Conservation (phyloP, 75 land plant genomes). For the Picea sitchensis region DNA sequence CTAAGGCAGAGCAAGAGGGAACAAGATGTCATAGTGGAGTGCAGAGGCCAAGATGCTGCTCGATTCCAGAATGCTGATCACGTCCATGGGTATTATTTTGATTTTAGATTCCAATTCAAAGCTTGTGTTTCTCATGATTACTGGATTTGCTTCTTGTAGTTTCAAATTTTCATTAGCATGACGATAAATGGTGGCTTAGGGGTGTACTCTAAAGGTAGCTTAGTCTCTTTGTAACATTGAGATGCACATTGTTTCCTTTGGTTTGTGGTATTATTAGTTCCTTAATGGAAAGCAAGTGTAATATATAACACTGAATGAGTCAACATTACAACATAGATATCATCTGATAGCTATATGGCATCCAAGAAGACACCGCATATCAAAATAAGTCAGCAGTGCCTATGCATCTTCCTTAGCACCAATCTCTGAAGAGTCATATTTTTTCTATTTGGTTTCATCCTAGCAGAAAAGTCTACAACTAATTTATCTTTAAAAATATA, state of each 20-base stretch:
- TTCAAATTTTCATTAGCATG: neutral
- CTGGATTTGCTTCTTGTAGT: neutral
- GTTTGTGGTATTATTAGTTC: neutral
- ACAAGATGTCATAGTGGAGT: conserved; percentile 71
- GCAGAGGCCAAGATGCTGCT: conserved; percentile 96
- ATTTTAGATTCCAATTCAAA: neutral
- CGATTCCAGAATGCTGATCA: conserved; percentile 66
- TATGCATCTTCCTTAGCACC: too few species aligned
- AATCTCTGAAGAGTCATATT: too few species aligned
- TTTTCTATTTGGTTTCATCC: too few species aligned
- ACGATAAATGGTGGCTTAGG: neutral
- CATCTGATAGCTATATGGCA: too few species aligned
- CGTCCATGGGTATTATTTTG: conserved; percentile 72
- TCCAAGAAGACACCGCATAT: too few species aligned
- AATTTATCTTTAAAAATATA: too few species aligned
- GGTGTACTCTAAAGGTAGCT: neutral
- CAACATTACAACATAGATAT: too few species aligned
- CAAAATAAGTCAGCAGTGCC: too few species aligned
- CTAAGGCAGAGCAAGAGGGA: conserved; percentile 69
- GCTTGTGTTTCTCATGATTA: neutral
- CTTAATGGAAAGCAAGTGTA: too few species aligned
- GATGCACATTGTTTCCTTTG: neutral
- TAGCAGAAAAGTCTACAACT: too few species aligned
- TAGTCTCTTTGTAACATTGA: neutral
- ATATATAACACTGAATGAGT: too few species aligned